These are phyloP conservation scores for Apiotrichum veenhuisii DNA, from an alignment of 1,284 basidiomycete species.

Conservation along the genomic window DNA sequence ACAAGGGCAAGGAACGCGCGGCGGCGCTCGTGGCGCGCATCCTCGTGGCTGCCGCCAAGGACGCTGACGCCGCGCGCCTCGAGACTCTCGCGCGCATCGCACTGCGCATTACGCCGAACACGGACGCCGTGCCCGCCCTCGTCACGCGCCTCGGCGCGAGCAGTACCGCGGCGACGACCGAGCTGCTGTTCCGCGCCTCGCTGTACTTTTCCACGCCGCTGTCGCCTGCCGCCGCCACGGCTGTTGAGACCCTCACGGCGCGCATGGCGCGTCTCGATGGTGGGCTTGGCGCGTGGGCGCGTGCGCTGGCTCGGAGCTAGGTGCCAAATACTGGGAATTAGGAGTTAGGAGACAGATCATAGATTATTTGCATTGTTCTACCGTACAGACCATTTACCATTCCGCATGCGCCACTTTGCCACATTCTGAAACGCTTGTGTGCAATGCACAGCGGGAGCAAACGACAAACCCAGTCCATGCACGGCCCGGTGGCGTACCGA, in stretches of 20 bases:
- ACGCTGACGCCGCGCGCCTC: background rate
- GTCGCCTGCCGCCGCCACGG: background rate
- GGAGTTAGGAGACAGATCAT: too few relatives aligned
- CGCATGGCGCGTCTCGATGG: constrained; percentile 6
- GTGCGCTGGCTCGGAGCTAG: constrained; percentile 4
- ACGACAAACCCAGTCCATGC: too few relatives aligned
- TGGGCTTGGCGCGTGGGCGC: constrained; percentile 7
- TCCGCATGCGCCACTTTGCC: too few relatives aligned
- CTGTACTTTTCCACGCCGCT: constrained; percentile 1
- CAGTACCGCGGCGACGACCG: background rate
- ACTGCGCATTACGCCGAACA: background rate
- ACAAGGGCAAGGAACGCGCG: background rate
- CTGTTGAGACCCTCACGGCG: background rate
- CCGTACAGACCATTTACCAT: too few relatives aligned
- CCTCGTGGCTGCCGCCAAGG: background rate
- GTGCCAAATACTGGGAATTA: background rate
- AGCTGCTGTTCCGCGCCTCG: constrained; percentile 15
- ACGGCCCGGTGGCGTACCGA: too few relatives aligned
- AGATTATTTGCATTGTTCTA: too few relatives aligned
- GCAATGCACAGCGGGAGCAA: too few relatives aligned
- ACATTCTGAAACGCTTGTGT: too few relatives aligned
- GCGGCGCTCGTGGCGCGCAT: constrained; percentile 1
- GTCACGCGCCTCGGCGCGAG: background rate
- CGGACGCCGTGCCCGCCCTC: constrained; percentile 8
- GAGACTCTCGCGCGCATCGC: constrained; percentile 6